These are phyloP conservation scores for Ustilago cynodontis DNA, from an alignment of 1,284 basidiomycete genomes.

Conservation along the genomic window DNA sequence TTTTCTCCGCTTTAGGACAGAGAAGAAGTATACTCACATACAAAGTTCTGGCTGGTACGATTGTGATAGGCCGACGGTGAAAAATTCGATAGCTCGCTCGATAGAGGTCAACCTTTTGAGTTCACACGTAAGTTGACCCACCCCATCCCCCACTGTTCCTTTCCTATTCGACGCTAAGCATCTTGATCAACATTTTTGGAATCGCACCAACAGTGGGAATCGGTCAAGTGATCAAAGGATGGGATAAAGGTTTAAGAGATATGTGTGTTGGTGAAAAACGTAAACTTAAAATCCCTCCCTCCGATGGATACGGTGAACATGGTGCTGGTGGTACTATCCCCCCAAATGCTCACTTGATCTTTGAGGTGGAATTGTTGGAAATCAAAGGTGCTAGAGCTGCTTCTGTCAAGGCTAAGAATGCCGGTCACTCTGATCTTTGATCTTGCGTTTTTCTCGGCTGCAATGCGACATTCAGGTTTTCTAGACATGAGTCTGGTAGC, in stretches of 20 bases:
- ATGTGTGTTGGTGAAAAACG: constrained; percentile 94
- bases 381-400: constrained; percentile 46
- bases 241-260: constrained; percentile 73
- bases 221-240: constrained; percentile 82
- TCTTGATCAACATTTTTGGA: neutral
- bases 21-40: too few species aligned
- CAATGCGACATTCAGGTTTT: too few species aligned
- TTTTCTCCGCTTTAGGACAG: too few species aligned
- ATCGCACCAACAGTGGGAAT: constrained; percentile 75
- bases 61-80: constrained; percentile 74
- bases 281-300: constrained; percentile 74
- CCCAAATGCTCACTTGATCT: constrained; percentile 83
- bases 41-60: too few species aligned
- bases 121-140: constrained; percentile 46
- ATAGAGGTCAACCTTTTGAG: constrained; percentile 75
- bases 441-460: neutral
- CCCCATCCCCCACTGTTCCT: too few species aligned
- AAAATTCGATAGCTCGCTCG: constrained; percentile 84
- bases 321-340: constrained; percentile 85
- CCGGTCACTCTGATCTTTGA: neutral
- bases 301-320: constrained; percentile 75
- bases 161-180: neutral
- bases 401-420: constrained; percentile 3
- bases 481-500: too few species aligned
- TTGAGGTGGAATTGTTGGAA: constrained; percentile 74